phyloP scores from a whole-genome alignment of 2,329 filamentous ascomycete genomes.

The Colletotrichum sp. region DNA sequence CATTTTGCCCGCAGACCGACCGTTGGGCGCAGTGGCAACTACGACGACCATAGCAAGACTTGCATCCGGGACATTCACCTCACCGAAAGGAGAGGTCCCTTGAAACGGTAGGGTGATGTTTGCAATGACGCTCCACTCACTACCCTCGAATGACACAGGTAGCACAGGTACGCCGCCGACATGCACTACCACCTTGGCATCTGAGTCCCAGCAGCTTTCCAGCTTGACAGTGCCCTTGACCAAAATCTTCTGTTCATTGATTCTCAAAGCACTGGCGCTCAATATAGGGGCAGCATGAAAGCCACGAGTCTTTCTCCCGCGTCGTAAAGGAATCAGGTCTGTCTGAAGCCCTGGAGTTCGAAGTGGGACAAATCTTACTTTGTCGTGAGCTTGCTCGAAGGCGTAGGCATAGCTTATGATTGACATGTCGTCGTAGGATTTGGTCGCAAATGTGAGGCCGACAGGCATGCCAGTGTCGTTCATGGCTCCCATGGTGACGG shows the following conservation, averaged over 20 bases:
- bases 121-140: background rate
- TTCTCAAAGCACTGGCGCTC: background rate
- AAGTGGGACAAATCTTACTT: background rate
- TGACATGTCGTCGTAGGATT: conserved; percentile 28
- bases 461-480: conserved; percentile 27
- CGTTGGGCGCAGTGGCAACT: background rate
- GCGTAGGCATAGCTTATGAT: conserved; percentile 27
- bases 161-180: background rate
- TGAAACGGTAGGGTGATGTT: background rate
- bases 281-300: background rate
- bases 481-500: conserved; percentile 30
- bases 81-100: background rate
- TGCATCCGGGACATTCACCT: background rate
- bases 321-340: background rate
- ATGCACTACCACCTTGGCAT: background rate
- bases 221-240: background rate
- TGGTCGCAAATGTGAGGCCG: conserved; percentile 27
- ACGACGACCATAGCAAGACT: background rate
- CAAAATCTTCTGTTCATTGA: background rate
- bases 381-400: conserved; percentile 24
- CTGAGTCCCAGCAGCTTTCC: background rate
- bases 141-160: background rate
- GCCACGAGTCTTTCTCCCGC: background rate
- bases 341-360: background rate
- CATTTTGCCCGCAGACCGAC: background rate